phyloP scores from a whole-genome alignment of 345 rosid genomes.

The Brassica rapa region DNA sequence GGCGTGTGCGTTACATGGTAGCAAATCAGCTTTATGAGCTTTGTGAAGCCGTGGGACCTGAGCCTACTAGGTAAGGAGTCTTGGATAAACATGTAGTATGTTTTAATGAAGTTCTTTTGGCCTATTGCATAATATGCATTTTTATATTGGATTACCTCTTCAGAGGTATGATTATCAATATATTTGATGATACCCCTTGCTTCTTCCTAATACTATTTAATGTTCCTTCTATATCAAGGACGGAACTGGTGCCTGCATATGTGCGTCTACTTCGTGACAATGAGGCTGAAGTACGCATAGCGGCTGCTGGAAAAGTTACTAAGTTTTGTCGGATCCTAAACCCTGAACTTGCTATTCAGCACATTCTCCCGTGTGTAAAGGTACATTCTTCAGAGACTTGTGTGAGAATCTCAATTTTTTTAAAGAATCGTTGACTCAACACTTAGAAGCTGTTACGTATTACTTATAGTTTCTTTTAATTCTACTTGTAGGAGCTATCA shows the following conservation, averaged over 20 bases:
- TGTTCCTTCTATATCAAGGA: conserved; percentile 44
- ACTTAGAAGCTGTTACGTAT: background rate
- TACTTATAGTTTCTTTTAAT: conserved; percentile 12
- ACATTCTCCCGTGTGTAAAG: conserved; percentile 94
- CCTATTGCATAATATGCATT: background rate
- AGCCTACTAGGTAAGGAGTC: conserved; percentile 72
- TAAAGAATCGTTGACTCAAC: background rate
- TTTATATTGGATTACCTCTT: background rate
- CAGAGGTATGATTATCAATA: background rate
- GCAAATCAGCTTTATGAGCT: conserved; percentile 96
- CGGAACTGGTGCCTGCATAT: conserved; percentile 90
- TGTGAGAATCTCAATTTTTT: background rate
- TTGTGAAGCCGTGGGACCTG: conserved; percentile 96
- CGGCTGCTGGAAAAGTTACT: conserved; percentile 96
- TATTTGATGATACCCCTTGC: background rate
- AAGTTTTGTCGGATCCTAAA: conserved; percentile 88
- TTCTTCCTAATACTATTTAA: background rate
- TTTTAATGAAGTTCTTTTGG: background rate
- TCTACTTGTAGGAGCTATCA: conserved; percentile 69
- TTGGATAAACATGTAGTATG: background rate
- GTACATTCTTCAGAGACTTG: conserved; percentile 39
- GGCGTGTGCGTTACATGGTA: conserved; percentile 98
- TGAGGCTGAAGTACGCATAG: conserved; percentile 99
- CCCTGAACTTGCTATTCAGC: conserved; percentile 86
- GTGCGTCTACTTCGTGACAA: conserved; percentile 93